Evolutionary conservation across 2,329 filamentous ascomycete genomes (phyloP).

Genomic region (Pseudocercospora cruenta): DNA sequence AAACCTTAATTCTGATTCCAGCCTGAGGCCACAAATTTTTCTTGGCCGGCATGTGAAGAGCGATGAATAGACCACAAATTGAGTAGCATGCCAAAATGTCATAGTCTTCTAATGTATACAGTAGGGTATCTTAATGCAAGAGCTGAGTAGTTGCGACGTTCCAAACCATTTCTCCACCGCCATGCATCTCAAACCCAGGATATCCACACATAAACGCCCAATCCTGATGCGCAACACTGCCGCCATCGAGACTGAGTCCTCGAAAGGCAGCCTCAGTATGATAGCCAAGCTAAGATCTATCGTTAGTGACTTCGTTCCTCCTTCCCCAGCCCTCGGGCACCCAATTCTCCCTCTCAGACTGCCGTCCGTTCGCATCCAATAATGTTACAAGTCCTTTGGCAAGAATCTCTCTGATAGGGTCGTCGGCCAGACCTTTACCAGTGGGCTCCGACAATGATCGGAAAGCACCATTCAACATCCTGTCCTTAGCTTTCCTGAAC

Average conservation of each 20-base stretch:
- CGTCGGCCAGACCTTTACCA: constrained; percentile 20
- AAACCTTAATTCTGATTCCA: neutral
- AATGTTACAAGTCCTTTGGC: constrained; percentile 26
- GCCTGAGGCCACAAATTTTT: neutral
- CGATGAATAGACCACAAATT: neutral
- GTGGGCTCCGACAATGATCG: constrained; percentile 22
- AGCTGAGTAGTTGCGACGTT: neutral
- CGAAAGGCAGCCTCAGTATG: neutral
- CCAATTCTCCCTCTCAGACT: neutral
- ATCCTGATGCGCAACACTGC: constrained; percentile 7
- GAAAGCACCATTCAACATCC: constrained; percentile 36
- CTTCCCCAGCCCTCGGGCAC: constrained; percentile 6
- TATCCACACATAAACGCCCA: constrained; percentile 10
- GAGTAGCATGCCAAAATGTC: neutral
- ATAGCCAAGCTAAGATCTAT: constrained; percentile 1
- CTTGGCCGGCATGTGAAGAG: neutral
- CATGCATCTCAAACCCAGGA: constrained; percentile 2
- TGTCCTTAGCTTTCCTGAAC: constrained; percentile 42
- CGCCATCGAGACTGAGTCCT: neutral
- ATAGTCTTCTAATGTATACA: neutral
- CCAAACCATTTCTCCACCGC: neutral
- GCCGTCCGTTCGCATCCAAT: constrained; percentile 12
- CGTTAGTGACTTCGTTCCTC: neutral
- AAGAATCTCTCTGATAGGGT: constrained; percentile 29
- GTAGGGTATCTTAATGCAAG: neutral